phyloP scores from a whole-genome alignment of 225 moss, liverwort and hornwort genomes.

The Polytrichum commune region DNA sequence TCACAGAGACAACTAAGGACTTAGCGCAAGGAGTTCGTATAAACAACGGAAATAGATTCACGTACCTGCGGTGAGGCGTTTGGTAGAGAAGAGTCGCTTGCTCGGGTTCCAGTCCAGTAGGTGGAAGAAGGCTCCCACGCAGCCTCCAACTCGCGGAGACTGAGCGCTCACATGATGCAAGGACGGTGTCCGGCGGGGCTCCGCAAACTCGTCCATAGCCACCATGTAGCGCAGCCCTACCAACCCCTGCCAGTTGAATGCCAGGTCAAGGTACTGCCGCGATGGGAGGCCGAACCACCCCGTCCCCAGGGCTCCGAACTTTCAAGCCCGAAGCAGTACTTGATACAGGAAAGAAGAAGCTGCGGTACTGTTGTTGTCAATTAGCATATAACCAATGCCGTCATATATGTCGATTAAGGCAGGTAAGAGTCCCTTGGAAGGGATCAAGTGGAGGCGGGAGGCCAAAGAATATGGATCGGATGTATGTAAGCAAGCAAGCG shows the following conservation, averaged over 20 bases:
- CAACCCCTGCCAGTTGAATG: conserved; percentile 39
- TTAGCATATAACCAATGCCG: too few species aligned
- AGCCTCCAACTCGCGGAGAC: conserved; percentile 48
- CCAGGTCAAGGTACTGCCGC: conserved; percentile 28
- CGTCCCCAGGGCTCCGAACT: neutral
- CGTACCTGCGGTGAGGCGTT: conserved; percentile 78
- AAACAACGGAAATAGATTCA: neutral
- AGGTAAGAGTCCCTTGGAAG: neutral
- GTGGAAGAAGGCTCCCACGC: conserved; percentile 46
- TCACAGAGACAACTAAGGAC: neutral
- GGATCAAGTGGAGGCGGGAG: neutral
- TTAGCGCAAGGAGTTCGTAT: neutral
- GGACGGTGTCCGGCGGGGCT: conserved; percentile 29
- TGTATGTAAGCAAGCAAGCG: neutral
- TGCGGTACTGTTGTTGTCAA: neutral
- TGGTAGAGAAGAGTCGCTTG: conserved; percentile 68
- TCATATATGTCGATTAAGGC: too few species aligned
- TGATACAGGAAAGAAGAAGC: neutral
- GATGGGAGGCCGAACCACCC: conserved; percentile 29
- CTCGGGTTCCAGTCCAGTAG: conserved; percentile 71
- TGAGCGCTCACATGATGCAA: conserved; percentile 33
- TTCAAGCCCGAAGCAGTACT: neutral
- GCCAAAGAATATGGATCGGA: neutral
- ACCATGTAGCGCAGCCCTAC: conserved; percentile 19
- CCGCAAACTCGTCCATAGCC: conserved; percentile 43